Conservation (phyloP, 805 yeast species). For the Pichia paraexigua region DNA sequence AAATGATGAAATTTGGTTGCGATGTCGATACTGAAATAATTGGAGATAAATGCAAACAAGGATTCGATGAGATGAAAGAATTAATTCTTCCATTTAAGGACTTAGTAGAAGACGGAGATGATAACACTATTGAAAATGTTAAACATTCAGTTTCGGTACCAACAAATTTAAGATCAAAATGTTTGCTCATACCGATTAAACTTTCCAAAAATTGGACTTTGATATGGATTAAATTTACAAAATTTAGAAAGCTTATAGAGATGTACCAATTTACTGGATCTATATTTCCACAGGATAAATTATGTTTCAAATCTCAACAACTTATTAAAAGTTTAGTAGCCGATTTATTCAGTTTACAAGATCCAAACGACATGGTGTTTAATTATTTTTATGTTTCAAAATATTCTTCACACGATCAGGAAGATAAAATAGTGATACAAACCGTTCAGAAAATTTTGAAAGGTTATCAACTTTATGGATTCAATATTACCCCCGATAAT, state of each 20-base stretch:
- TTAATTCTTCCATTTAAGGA: neutral
- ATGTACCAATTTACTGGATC: conserved; percentile 20
- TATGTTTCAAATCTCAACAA: conserved; percentile 12
- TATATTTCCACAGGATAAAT: conserved; percentile 5
- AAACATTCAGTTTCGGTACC: neutral
- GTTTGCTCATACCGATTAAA: conserved; percentile 18
- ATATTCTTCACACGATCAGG: conserved; percentile 14
- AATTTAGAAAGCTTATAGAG: conserved; percentile 11
- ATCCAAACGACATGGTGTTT: conserved; percentile 11
- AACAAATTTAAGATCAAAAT: conserved; percentile 11
- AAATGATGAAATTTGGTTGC: neutral
- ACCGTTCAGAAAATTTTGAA: conserved; percentile 14
- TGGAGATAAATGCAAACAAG: neutral
- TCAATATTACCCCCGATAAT: conserved; percentile 8
- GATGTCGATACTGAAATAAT: neutral
- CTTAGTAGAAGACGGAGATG: neutral
- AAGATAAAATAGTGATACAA: conserved; percentile 16
- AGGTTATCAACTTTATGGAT: conserved; percentile 19
- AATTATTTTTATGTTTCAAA: conserved; percentile 14
- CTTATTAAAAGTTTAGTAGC: conserved; percentile 13
- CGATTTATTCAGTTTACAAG: conserved; percentile 11
- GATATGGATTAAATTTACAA: conserved; percentile 21
- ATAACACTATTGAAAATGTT: neutral
- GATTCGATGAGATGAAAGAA: conserved; percentile 3
- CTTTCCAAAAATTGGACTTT: conserved; percentile 19